Evolutionary conservation across 768 basidiomycete genomes (phyloP), one percentile per base, ranked within the genome.

Genomic region (Mycena venus): DNA sequence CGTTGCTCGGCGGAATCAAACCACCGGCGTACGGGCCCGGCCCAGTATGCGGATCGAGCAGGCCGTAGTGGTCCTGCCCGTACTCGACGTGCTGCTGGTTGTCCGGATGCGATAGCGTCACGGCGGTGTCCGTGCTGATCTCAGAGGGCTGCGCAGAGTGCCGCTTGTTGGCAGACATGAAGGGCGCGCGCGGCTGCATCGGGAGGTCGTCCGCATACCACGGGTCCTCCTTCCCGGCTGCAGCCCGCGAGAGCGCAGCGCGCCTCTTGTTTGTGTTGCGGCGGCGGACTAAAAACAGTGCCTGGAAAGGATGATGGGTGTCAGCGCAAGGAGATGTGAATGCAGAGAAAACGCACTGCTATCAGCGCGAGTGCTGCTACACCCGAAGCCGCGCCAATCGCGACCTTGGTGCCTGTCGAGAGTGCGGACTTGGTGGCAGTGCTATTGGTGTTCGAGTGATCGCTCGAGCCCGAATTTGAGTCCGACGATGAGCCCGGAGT

Each of bases 51-150:
- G 32, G 29, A 1, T 56, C 8, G 12, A 9, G 15, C n/a, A 36
- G 10, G 29, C 53, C 63, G 40, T 72, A 55, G 25, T 60, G 49
- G 40, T 32, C 11, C 47, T 27, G 38, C 9, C 49, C 67, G 68
- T 76, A 72, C n/a, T 72, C 55, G 47, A 70, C 72, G n/a, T 69
- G 59, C 62, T 75, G 75, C 66, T 47, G 60, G 23, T 67, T 51
- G 23, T 42, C 70, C 19, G 62, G 38, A 55, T 73, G 75, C 69
- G 63, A 36, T 17, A 72, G 70, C 65, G 68, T 63, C 23, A 58
- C 42, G 34, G 62, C n/a, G 19, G 25, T 73, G 51, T 76, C 75
- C 44, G 62, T 40, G 65, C 75, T 76, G 25, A 53, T 38, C 38
- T 59, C 40, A 60, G 74, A 64, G 21, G 75, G 29, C 21, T 55